Percentiles rank a stretch among this genome's conserved stretches.
phyloP scores from a whole-genome alignment of 345 rosid species.

The Brassica incana region DNA sequence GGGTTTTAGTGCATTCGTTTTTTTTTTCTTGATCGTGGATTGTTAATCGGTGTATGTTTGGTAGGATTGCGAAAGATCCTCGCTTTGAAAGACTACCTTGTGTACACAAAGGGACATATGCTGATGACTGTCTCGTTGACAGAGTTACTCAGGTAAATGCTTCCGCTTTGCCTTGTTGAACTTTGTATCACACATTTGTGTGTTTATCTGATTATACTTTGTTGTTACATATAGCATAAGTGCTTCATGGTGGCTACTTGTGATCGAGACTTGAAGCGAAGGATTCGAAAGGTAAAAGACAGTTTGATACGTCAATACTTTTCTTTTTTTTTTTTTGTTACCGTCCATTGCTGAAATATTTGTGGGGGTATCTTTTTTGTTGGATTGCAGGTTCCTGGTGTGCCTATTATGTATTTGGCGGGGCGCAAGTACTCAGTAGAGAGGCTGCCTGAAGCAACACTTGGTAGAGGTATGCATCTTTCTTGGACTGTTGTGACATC shows the following conservation, averaged over 20 bases:
- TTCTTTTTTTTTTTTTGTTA: background rate
- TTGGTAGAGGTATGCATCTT: conserved; percentile 81
- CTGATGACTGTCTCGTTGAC: conserved; percentile 95
- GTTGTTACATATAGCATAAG: conserved; percentile 64
- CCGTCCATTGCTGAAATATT: conserved; percentile 2
- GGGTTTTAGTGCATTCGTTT: background rate
- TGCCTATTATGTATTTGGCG: conserved; percentile 87
- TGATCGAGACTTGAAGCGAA: conserved; percentile 90
- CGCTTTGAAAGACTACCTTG: conserved; percentile 92
- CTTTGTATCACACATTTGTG: background rate
- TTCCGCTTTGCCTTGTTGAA: background rate
- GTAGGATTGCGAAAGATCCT: conserved; percentile 92
- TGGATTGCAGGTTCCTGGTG: conserved; percentile 74
- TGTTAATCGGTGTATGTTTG: background rate
- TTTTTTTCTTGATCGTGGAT: background rate
- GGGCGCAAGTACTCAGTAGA: conserved; percentile 82
- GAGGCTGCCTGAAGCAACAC: conserved; percentile 91
- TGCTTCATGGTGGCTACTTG: conserved; percentile 96
- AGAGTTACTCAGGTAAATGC: conserved; percentile 73
- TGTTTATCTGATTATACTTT: background rate
- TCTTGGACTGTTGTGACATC: background rate
- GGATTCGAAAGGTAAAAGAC: conserved; percentile 79
- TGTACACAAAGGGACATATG: conserved; percentile 92
- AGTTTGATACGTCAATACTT: background rate
- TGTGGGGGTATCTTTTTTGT: background rate